A percentile compares a stretch with the other conserved stretches of the same genome.
Conservation (phyloP, 2,329 filamentous ascomycete species). For the Venturia oleaginea region DNA sequence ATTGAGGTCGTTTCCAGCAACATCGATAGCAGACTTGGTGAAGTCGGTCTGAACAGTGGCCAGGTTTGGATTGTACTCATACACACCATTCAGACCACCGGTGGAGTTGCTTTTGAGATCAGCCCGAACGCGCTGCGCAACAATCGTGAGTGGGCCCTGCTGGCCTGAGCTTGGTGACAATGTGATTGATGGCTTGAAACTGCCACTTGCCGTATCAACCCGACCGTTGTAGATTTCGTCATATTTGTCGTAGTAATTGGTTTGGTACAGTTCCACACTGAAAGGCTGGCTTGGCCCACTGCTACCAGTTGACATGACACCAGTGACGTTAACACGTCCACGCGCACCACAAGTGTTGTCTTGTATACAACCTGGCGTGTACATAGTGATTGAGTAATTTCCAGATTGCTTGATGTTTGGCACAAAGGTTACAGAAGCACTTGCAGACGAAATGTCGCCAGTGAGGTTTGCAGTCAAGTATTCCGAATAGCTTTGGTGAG, state of each 20-base stretch:
- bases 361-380: conserved; percentile 80
- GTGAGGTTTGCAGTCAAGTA: conserved; percentile 61
- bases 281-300: conserved; percentile 24
- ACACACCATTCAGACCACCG: conserved; percentile 79
- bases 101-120: conserved; percentile 62
- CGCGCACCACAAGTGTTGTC: conserved; percentile 68
- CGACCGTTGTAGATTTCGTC: conserved; percentile 83
- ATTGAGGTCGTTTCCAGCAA: conserved; percentile 62
- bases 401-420: conserved; percentile 83
- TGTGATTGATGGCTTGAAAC: conserved; percentile 74
- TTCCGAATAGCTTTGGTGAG: conserved; percentile 59
- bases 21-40: conserved; percentile 63
- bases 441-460: conserved; percentile 41
- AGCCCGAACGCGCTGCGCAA: conserved; percentile 85
- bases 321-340: conserved; percentile 75
- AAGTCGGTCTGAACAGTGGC: conserved; percentile 55
- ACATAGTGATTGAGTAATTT: conserved; percentile 84
- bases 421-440: conserved; percentile 64
- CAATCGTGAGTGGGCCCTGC: conserved; percentile 59
- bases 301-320: conserved; percentile 46
- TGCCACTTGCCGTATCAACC: conserved; percentile 63
- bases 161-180: conserved; percentile 61
- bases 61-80: conserved; percentile 69
- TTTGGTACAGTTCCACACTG: conserved; percentile 66
- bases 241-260: conserved; percentile 94